These are phyloP conservation scores for Mallotus japonicus DNA, from an alignment of 441 rosid genomes.

Conservation along the genomic window DNA sequence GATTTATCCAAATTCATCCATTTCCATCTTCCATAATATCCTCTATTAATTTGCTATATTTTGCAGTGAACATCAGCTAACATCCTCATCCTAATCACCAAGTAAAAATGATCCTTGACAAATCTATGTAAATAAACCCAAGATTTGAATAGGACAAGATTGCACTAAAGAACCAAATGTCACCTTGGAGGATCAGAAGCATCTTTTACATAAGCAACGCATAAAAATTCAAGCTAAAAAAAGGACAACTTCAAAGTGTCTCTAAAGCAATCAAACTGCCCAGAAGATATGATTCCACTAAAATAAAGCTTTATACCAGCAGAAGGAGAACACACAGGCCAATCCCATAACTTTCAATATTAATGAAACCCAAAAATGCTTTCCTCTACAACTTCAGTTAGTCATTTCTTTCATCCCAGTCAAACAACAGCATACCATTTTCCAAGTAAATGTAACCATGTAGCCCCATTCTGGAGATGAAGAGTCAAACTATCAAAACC, in stretches of 20 bases:
- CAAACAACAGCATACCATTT: background rate
- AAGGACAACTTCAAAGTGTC: background rate
- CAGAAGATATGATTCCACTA: background rate
- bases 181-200: background rate
- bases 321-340: background rate
- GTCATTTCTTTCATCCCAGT: background rate
- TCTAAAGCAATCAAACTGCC: background rate
- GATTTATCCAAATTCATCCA: background rate
- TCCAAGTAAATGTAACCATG: background rate
- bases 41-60: background rate
- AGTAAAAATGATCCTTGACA: background rate
- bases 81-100: constrained; percentile 4
- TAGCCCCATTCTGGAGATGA: background rate
- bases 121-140: background rate
- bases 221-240: background rate
- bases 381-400: background rate
- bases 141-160: background rate
- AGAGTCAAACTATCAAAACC: background rate
- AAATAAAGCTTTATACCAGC: too few relatives aligned
- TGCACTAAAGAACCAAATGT: background rate
- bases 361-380: background rate
- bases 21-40: background rate
- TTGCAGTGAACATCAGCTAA: background rate
- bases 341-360: background rate
- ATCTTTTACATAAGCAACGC: background rate